phyloP scores from a whole-genome alignment of 1,284 basidiomycete species.

The Ustilago vetiveriae region DNA sequence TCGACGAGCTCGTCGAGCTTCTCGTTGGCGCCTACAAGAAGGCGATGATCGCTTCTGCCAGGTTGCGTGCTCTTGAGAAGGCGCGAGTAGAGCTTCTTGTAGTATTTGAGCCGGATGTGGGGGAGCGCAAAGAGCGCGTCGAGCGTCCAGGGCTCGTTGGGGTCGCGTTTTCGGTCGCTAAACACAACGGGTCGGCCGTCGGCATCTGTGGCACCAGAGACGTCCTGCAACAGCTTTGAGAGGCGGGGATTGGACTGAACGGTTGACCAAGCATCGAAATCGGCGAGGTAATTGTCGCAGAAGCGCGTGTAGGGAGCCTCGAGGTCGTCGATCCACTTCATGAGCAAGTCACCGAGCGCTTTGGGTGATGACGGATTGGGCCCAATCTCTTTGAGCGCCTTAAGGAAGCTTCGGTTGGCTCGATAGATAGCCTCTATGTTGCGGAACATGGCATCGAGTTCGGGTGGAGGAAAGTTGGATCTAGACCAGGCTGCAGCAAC shows the following conservation, averaged over 20 bases:
- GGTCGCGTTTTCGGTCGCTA: slow-evolving; percentile 50
- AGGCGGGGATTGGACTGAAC: slow-evolving; percentile 81
- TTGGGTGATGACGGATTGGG: slow-evolving; percentile 92
- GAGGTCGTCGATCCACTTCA: slow-evolving; percentile 84
- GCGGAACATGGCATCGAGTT: slow-evolving; percentile 93
- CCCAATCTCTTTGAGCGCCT: slow-evolving; percentile 89
- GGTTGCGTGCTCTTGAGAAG: slow-evolving; percentile 87
- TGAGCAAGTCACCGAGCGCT: slow-evolving; percentile 90
- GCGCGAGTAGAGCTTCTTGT: slow-evolving; percentile 87
- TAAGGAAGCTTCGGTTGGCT: slow-evolving; percentile 79
- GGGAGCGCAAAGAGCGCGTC: slow-evolving; percentile 89
- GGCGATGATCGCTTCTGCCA: slow-evolving; percentile 84
- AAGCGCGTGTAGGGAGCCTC: slow-evolving; percentile 87
- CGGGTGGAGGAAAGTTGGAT: slow-evolving; percentile 88
- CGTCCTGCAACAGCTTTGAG: slow-evolving; percentile 75
- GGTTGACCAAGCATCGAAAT: slow-evolving; percentile 84
- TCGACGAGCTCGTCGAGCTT: slow-evolving; percentile 80
- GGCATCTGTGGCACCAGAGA: slow-evolving; percentile 70
- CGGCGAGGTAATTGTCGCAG: slow-evolving; percentile 76
- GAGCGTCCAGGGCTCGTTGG: slow-evolving; percentile 76
- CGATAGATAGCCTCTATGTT: slow-evolving; percentile 91
- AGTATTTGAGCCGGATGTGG: slow-evolving; percentile 84
- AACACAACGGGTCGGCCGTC: slow-evolving; percentile 47
- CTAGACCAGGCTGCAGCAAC: slow-evolving; percentile 96
- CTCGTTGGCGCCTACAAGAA: slow-evolving; percentile 82